Percentiles rank a stretch among this genome's conserved stretches.
Evolutionary conservation across 352 stramenopile species (phyloP).

Genomic region (Sclerospora graminicola): DNA sequence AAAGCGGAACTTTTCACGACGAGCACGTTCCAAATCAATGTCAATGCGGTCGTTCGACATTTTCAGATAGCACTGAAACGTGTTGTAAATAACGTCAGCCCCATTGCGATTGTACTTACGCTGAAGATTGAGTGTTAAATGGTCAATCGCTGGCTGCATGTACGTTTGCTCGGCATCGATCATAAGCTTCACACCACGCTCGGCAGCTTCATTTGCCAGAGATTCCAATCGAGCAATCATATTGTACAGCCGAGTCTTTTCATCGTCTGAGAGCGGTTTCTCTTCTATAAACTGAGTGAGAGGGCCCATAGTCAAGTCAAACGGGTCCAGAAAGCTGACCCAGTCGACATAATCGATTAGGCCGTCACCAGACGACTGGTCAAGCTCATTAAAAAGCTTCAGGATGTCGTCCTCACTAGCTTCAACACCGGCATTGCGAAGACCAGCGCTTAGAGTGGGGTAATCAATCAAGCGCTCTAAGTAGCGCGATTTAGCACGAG

Average conservation of each 20-base stretch:
- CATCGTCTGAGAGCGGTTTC: constrained; percentile 63
- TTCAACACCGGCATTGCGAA: constrained; percentile 55
- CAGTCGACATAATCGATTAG: constrained; percentile 93
- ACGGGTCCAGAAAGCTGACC: constrained; percentile 87
- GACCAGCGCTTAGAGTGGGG: constrained; percentile 52
- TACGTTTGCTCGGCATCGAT: constrained; percentile 97
- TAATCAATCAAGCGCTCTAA: constrained; percentile 76
- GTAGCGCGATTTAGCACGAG: constrained; percentile 71
- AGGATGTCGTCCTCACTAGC: constrained; percentile 55
- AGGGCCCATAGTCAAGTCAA: constrained; percentile 83
- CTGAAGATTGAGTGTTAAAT: constrained; percentile 82
- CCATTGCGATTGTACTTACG: constrained; percentile 86
- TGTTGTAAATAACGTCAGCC: constrained; percentile 92
- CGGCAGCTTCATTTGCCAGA: constrained; percentile 58
- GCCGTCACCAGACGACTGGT: constrained; percentile 53
- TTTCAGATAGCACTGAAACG: constrained; percentile 98
- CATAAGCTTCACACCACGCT: constrained; percentile 88
- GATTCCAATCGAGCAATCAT: constrained; percentile 82
- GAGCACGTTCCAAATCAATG: constrained; percentile 88
- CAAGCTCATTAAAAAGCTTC: constrained; percentile 54
- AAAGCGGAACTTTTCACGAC: constrained; percentile 89
- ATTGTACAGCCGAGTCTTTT: constrained; percentile 88
- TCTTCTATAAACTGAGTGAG: constrained; percentile 83
- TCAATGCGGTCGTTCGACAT: constrained; percentile 82
- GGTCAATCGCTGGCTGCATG: constrained; percentile 97